phyloP scores from a whole-genome alignment of 768 basidiomycete genomes.

The Cyclocybe cylindracea region DNA sequence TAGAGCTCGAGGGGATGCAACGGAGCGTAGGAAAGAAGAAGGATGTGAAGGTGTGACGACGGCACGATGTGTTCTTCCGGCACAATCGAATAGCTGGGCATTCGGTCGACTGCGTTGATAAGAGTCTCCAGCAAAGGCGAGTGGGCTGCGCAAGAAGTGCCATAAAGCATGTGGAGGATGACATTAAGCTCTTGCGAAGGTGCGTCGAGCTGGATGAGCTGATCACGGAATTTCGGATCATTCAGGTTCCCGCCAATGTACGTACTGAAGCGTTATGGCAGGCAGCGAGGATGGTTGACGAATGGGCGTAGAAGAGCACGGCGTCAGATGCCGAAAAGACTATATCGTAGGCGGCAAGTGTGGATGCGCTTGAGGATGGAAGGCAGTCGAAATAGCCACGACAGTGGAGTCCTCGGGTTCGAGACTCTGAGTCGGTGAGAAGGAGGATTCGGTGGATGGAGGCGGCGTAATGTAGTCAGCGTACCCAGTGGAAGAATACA shows the following conservation, averaged over 20 bases:
- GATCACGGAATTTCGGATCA: constrained; percentile 16
- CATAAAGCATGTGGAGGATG: constrained; percentile 55
- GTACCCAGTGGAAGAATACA: too few species aligned
- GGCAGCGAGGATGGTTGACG: constrained; percentile 36
- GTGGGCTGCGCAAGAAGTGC: constrained; percentile 50
- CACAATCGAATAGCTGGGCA: constrained; percentile 24
- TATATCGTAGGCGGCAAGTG: constrained; percentile 16
- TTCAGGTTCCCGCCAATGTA: too few species aligned
- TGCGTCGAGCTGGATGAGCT: constrained; percentile 45
- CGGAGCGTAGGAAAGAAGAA: constrained; percentile 35
- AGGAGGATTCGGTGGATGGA: too few species aligned
- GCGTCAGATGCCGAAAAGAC: constrained; percentile 57
- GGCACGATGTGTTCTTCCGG: constrained; percentile 25
- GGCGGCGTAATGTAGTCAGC: too few species aligned
- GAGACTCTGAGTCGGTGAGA: too few species aligned
- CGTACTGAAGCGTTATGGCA: constrained; percentile 38
- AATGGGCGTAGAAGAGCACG: constrained; percentile 64
- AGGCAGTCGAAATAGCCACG: constrained; percentile 28
- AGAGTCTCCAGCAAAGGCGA: constrained; percentile 51
- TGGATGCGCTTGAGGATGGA: constrained; percentile 20
- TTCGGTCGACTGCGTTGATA: constrained; percentile 40
- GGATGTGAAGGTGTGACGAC: constrained; percentile 26
- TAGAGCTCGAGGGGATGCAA: constrained; percentile 40
- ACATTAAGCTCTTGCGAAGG: constrained; percentile 51
- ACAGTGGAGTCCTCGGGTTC: constrained; percentile 1